Conservation (phyloP, 1,284 basidiomycete species). For the Rhizoctonia solani region DNA sequence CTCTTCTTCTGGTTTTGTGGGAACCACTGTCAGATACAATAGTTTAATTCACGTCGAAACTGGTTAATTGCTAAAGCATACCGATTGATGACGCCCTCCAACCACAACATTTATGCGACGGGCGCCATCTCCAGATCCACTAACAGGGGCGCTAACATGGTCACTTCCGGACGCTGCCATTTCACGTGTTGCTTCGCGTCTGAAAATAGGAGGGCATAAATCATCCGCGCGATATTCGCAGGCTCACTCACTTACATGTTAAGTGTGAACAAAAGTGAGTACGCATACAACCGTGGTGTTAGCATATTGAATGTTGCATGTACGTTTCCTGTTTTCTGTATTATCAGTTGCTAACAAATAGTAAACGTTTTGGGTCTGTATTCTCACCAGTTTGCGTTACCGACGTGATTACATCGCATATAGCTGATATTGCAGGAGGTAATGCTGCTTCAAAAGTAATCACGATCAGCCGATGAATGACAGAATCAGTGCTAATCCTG, state of each 20-base stretch:
- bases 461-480: not conserved
- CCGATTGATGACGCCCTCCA: not conserved
- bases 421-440: constrained; percentile 9
- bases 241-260: not conserved
- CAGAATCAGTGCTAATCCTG: not conserved
- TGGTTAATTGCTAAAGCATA: not conserved
- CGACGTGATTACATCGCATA: constrained; percentile 14
- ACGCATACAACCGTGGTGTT: constrained; percentile 12
- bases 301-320: constrained; percentile 22
- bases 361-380: not conserved
- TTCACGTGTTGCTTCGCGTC: not conserved
- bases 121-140: not conserved
- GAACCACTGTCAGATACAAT: not conserved
- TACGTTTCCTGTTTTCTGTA: not conserved
- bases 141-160: constrained; percentile 1
- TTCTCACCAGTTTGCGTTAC: not conserved
- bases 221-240: too few relatives aligned
- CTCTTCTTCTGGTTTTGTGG: not conserved
- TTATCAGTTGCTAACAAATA: not conserved
- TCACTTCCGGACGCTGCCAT: not conserved
- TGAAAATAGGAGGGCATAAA: too few relatives aligned
- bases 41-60: not conserved
- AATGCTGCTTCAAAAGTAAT: constrained; percentile 1
- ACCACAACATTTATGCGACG: not conserved
- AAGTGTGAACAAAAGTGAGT: not conserved